These are phyloP conservation scores for Pseudogymnoascus sp. DNA, from an alignment of 2,329 filamentous ascomycete species.

Conservation along the genomic window DNA sequence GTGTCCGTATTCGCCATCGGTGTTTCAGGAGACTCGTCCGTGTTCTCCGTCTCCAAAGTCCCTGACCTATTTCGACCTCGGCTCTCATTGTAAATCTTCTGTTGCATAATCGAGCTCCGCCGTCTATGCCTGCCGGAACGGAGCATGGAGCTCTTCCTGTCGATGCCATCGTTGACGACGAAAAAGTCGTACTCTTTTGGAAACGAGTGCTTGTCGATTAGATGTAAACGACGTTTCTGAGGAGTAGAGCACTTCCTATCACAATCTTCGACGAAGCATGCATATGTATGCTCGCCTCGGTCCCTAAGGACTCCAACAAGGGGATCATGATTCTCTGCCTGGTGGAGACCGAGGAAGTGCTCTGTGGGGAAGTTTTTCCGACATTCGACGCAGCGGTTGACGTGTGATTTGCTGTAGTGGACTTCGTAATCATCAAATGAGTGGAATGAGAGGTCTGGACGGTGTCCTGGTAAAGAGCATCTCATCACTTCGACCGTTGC, in stretches of 20 bases:
- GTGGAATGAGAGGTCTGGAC: slow-evolving; percentile 58
- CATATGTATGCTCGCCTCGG: slow-evolving; percentile 81
- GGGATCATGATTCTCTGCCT: slow-evolving; percentile 85
- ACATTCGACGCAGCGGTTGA: slow-evolving; percentile 79
- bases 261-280: slow-evolving; percentile 84
- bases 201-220: slow-evolving; percentile 92
- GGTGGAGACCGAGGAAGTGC: slow-evolving; percentile 73
- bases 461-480: slow-evolving; percentile 77
- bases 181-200: slow-evolving; percentile 83
- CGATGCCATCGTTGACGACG: slow-evolving; percentile 82
- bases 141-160: slow-evolving; percentile 72
- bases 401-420: slow-evolving; percentile 75
- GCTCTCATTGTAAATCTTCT: slow-evolving; percentile 19
- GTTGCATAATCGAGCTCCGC: slow-evolving; percentile 36
- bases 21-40: slow-evolving; percentile 22
- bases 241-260: slow-evolving; percentile 75
- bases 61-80: slow-evolving; percentile 14
- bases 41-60: slow-evolving; percentile 13
- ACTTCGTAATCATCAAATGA: slow-evolving; percentile 76
- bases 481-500: slow-evolving; percentile 46
- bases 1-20: slow-evolving; percentile 1
- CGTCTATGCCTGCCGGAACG: slow-evolving; percentile 45
- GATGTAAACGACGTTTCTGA: slow-evolving; percentile 76
- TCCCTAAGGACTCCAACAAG: slow-evolving; percentile 64
- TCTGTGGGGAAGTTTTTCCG: slow-evolving; percentile 79